Conservation (phyloP, 495 filamentous ascomycete species). For the Tuber magnatum region DNA sequence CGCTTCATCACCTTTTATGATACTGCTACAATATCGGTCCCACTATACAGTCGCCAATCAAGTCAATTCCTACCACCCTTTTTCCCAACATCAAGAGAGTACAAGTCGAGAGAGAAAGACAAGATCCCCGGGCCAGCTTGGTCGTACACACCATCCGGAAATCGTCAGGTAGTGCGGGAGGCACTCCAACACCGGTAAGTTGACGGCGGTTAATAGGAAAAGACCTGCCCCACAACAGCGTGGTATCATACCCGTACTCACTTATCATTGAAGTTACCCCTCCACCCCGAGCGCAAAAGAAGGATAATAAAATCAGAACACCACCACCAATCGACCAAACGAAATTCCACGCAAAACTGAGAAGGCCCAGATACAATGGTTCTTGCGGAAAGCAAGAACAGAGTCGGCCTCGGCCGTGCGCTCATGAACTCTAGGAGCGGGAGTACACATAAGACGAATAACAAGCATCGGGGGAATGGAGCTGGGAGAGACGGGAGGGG, state of each 20-base stretch:
- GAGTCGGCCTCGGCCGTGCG: constrained; percentile 72
- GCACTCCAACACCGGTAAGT: too few relatives aligned
- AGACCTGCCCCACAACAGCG: not conserved
- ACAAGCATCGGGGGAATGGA: constrained; percentile 22
- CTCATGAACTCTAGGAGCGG: constrained; percentile 38
- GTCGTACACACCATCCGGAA: too few relatives aligned
- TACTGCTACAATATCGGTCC: too few relatives aligned
- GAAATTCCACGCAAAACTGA: not conserved
- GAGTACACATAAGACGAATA: constrained; percentile 17
- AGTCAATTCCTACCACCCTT: too few relatives aligned
- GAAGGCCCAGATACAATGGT: constrained; percentile 58
- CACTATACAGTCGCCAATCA: too few relatives aligned
- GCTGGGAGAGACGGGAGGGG: constrained; percentile 15
- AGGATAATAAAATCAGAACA: not conserved
- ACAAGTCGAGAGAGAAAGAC: too few relatives aligned
- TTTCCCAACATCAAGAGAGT: too few relatives aligned
- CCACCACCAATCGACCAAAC: not conserved
- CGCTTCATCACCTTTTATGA: too few relatives aligned
- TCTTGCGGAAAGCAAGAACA: constrained; percentile 88
- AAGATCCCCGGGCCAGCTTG: too few relatives aligned
- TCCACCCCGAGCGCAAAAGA: not conserved
- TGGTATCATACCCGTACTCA: not conserved
- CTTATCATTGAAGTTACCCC: constrained; percentile 6
- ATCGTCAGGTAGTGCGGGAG: too few relatives aligned
- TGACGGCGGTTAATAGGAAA: constrained; percentile 4